phyloP scores from a whole-genome alignment of 2,329 filamentous ascomycete genomes.

The Exophiala spinifera region DNA sequence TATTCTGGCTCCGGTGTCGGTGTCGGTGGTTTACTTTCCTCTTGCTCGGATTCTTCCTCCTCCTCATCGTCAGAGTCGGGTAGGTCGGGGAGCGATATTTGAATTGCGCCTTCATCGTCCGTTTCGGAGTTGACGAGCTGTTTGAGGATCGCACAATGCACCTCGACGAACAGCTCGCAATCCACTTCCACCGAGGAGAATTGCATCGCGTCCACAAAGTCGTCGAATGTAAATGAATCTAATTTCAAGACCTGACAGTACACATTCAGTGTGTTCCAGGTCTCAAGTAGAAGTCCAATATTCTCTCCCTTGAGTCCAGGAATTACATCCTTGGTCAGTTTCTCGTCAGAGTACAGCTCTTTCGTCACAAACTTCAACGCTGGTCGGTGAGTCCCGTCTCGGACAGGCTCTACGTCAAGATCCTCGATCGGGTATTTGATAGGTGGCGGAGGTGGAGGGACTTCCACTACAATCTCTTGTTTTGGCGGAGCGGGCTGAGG shows the following conservation, averaged over 20 bases:
- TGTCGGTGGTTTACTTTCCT: slow-evolving; percentile 52
- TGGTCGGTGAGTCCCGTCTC: slow-evolving; percentile 65
- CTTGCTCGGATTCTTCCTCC: slow-evolving; percentile 61
- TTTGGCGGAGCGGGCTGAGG: slow-evolving; percentile 8
- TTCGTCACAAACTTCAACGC: slow-evolving; percentile 72
- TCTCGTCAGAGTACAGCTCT: slow-evolving; percentile 46
- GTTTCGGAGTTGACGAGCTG: slow-evolving; percentile 73
- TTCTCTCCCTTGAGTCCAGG: slow-evolving; percentile 75
- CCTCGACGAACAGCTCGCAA: slow-evolving; percentile 83
- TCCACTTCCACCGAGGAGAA: slow-evolving; percentile 69
- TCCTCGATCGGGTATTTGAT: slow-evolving; percentile 97
- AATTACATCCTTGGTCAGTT: slow-evolving; percentile 44
- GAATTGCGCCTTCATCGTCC: slow-evolving; percentile 70
- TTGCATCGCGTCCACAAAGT: slow-evolving; percentile 84
- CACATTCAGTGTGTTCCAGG: slow-evolving; percentile 97
- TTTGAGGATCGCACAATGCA: slow-evolving; percentile 88
- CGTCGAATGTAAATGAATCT: slow-evolving; percentile 96
- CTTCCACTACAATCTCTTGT: slow-evolving; percentile 30
- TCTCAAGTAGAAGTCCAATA: slow-evolving; percentile 80
- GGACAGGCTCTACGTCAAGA: slow-evolving; percentile 70
- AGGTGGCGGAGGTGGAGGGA: slow-evolving; percentile 64
- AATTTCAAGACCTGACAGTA: slow-evolving; percentile 92
- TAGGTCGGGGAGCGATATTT: slow-evolving; percentile 73
- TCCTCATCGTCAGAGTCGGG: slow-evolving; percentile 69
- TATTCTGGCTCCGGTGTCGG: slow-evolving; percentile 69